Conservation (phyloP, 2,329 filamentous ascomycete genomes). For the Hymenoscyphus linearis region DNA sequence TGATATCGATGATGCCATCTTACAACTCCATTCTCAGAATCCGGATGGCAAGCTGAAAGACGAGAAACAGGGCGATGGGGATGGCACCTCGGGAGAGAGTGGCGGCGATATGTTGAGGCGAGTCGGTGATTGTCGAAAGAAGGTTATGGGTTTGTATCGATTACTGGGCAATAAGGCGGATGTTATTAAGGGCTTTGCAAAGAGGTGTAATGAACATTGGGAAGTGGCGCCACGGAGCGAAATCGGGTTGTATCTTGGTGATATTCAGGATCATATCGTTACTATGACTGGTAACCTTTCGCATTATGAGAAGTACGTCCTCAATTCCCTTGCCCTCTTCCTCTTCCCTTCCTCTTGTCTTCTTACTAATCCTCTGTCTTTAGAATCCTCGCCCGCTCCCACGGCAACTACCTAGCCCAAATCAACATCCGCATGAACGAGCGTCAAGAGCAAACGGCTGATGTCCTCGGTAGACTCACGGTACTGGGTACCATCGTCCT, state of each 20-base stretch:
- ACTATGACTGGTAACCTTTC: slow-evolving; percentile 96
- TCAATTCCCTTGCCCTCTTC: too few species aligned
- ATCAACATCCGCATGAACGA: slow-evolving; percentile 99
- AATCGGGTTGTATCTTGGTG: slow-evolving; percentile 94
- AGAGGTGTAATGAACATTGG: slow-evolving; percentile 97
- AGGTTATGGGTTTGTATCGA: slow-evolving; percentile 92
- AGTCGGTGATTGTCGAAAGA: slow-evolving; percentile 91
- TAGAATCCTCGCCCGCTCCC: slow-evolving; percentile 83
- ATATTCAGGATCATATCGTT: slow-evolving; percentile 98
- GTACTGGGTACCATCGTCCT: slow-evolving; percentile 95
- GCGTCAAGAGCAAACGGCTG: slow-evolving; percentile 89
- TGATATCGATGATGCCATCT: slow-evolving; percentile 88
- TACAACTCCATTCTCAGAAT: slow-evolving; percentile 66
- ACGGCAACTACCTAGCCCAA: slow-evolving; percentile 97
- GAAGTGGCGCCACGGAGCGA: slow-evolving; percentile 91
- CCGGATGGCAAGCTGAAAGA: slow-evolving; percentile 37
- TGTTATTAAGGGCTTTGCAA: slow-evolving; percentile 98
- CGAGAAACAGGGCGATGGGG: slow-evolving; percentile 43
- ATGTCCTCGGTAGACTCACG: slow-evolving; percentile 90
- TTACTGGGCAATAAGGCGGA: slow-evolving; percentile 95
- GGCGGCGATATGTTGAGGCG: slow-evolving; percentile 82
- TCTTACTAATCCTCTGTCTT: slow-evolving; percentile 9
- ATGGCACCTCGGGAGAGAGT: slow-evolving; percentile 36
- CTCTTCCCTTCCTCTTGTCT: background rate
- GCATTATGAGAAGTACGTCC: slow-evolving; percentile 86